Conservation (phyloP, 1,139 yeast species). For the Hanseniaspora gamundiae region DNA sequence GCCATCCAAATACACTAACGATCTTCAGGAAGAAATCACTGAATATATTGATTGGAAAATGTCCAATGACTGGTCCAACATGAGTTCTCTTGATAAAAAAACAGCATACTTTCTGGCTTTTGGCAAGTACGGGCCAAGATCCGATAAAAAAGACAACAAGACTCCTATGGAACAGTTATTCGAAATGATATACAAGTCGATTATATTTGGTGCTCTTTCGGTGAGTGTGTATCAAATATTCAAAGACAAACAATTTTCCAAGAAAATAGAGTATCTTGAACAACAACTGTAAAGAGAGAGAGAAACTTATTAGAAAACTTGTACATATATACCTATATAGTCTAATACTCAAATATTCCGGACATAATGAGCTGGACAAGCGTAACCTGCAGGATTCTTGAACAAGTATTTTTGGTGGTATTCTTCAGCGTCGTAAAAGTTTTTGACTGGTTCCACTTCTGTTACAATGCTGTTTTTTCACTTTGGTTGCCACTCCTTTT, state of each 20-base stretch:
- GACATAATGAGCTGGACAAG: conserved; percentile 76
- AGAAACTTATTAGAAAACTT: not conserved
- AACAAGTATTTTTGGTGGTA: conserved; percentile 78
- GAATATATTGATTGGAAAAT: conserved; percentile 2
- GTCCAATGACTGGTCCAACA: conserved; percentile 4
- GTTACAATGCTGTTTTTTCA: conserved; percentile 54
- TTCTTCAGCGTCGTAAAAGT: conserved; percentile 86
- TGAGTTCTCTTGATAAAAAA: conserved; percentile 4
- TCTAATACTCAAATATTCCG: conserved; percentile 29
- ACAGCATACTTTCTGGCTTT: conserved; percentile 6
- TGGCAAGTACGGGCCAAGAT: conserved; percentile 6
- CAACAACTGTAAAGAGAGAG: not conserved
- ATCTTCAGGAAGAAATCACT: not conserved
- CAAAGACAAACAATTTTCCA: conserved; percentile 4
- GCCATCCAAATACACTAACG: not conserved
- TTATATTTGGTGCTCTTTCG: conserved; percentile 3
- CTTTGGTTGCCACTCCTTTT: conserved; percentile 38
- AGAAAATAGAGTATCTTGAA: conserved; percentile 2
- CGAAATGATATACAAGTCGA: conserved; percentile 5
- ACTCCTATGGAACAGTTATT: conserved; percentile 3
- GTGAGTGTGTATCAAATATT: conserved; percentile 3
- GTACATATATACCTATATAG: not conserved
- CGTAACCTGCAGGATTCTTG: conserved; percentile 74
- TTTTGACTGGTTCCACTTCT: conserved; percentile 49
- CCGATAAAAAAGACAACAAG: not conserved